Percentiles rank a stretch among this genome's conserved stretches.
phyloP scores from a whole-genome alignment of 2,329 filamentous ascomycete genomes.

The Penicillium corylophilum region DNA sequence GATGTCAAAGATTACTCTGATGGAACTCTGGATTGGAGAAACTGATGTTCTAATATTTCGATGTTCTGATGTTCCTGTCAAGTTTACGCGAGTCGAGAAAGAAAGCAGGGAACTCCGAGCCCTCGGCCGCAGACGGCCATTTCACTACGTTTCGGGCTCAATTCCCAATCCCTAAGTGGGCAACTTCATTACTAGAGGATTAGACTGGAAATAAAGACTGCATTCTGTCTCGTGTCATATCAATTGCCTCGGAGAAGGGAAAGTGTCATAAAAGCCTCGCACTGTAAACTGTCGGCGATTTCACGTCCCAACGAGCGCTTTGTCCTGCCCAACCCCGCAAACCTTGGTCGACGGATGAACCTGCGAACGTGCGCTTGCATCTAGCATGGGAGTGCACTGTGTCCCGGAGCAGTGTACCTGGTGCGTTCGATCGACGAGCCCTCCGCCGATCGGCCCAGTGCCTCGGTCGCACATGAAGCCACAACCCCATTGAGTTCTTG shows the following conservation, averaged over 20 bases:
- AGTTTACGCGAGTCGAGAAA: background rate
- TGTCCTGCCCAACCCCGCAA: conserved; percentile 16
- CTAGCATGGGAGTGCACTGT: conserved; percentile 2
- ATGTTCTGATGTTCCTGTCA: background rate
- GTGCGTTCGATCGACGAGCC: conserved; percentile 20
- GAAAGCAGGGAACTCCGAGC: conserved; percentile 9
- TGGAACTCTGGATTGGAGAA: too few relatives aligned
- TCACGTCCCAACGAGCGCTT: conserved; percentile 11
- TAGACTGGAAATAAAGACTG: conserved; percentile 1
- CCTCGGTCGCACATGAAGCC: conserved; percentile 28
- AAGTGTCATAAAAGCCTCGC: background rate
- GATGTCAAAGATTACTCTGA: too few relatives aligned
- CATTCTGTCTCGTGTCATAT: background rate
- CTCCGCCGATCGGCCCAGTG: conserved; percentile 12
- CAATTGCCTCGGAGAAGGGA: conserved; percentile 9
- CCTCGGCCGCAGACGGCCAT: conserved; percentile 1
- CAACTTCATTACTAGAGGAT: background rate
- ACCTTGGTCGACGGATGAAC: conserved; percentile 1
- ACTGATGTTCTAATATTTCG: too few relatives aligned
- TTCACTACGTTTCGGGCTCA: background rate
- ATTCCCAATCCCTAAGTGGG: background rate
- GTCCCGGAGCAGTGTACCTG: conserved; percentile 5
- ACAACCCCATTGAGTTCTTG: conserved; percentile 3
- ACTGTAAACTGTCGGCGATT: background rate
- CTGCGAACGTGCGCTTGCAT: conserved; percentile 1